Conservation (phyloP, 306 rosid species). For the Corylus heterophylla region DNA sequence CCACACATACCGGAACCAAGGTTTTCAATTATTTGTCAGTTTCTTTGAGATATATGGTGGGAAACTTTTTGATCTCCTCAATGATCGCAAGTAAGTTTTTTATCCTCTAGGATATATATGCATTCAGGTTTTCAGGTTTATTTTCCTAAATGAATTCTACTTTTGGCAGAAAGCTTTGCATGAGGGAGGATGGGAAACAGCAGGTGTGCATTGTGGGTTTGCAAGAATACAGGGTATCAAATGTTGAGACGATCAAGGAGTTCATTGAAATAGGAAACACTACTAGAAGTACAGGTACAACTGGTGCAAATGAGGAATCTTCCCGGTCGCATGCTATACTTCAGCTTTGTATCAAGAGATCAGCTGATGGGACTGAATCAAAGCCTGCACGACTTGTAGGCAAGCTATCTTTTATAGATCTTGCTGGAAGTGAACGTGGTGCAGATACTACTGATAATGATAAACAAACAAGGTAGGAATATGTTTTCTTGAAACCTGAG, state of each 20-base stretch:
- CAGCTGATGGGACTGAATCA: constrained; percentile 61
- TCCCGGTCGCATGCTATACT: constrained; percentile 89
- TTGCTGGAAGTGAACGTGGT: constrained; percentile 89
- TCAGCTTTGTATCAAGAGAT: constrained; percentile 78
- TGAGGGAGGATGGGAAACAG: constrained; percentile 92
- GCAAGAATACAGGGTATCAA: constrained; percentile 70
- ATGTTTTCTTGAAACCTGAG: constrained; percentile 4
- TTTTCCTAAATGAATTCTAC: constrained; percentile 31
- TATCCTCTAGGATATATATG: constrained; percentile 10
- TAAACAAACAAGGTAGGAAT: constrained; percentile 67
- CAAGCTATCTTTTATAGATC: constrained; percentile 79
- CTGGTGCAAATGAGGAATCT: constrained; percentile 90
- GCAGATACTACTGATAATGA: constrained; percentile 86
- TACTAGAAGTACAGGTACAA: constrained; percentile 78
- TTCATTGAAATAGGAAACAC: constrained; percentile 72
- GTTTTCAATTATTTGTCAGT: constrained; percentile 71
- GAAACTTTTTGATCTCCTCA: constrained; percentile 80
- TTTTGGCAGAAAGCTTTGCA: constrained; percentile 71
- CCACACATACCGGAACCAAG: constrained; percentile 64
- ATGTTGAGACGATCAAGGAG: constrained; percentile 70
- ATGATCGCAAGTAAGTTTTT: constrained; percentile 72
- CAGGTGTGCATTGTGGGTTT: constrained; percentile 88
- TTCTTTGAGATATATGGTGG: constrained; percentile 91
- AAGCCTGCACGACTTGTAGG: constrained; percentile 73
- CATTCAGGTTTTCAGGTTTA: constrained; percentile 14